Evolutionary conservation across 768 basidiomycete species (phyloP), one percentile per base, ranked within the genome.

Genomic region (Steccherinum ochraceum): DNA sequence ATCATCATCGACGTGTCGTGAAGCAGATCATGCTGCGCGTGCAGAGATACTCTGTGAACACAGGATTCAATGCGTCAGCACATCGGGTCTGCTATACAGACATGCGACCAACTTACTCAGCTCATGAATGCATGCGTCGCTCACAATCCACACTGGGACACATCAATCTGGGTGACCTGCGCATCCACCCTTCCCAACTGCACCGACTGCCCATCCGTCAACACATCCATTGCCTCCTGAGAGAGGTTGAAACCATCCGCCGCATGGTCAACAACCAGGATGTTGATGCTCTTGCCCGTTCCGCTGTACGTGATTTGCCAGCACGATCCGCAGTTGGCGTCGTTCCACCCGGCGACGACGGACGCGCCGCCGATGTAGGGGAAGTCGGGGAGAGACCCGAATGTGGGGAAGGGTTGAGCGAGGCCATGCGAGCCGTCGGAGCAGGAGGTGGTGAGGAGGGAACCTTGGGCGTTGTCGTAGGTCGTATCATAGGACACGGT

Each of bases 101-200:
- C n/a, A n/a, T n/a, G n/a, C n/a, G n/a, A n/a, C n/a, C n/a, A n/a
- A n/a, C n/a, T n/a, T n/a, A n/a, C n/a, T n/a, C n/a, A n/a, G n/a
- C n/a, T n/a, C n/a, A n/a, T n/a, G n/a, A n/a, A n/a, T n/a, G n/a
- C 16, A 7, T 35, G 7, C 7, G 18, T 5, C 7, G 5, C 41
- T 65, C 58, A 72, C 52, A 81, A 62, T 19, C 80, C 80, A 58
- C 84, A 86, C 46, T 61, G 54, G 0, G 80, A 75, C 5, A 71
- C 50, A 35, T 56, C 64, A 10, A 84, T 76, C 52, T 77, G 63
- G 2, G 52, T 64, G 4, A 76, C 65, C 7, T 62, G 67, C 12
- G 78, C 78, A 12, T 68, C 43, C 19, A 84, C 69, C 21, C 74
- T 65, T 5, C 83, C 83, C 21, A 78, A 59, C 25, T 70, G 58